Evolutionary conservation across 371 early-diverging fungal genomes (phyloP).

Genomic region (Saksenaea oblongispora): DNA sequence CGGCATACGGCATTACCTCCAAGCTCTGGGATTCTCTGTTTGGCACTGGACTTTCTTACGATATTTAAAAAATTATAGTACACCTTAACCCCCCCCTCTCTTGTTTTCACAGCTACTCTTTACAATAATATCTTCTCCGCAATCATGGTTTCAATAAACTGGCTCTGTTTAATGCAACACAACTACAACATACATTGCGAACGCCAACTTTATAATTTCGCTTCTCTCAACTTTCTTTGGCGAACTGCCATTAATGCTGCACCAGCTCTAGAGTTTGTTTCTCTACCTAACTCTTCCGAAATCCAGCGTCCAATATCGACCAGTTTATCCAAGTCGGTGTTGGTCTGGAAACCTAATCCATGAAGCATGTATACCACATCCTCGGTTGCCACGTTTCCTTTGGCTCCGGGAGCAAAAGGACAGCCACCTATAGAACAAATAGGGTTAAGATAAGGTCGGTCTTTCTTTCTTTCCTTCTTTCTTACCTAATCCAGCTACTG

Average conservation of each 20-base stretch:
- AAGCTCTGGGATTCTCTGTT: conserved; percentile 88
- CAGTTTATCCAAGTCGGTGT: conserved; percentile 74
- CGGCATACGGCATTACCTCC: conserved; percentile 90
- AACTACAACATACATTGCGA: background rate
- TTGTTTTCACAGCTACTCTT: background rate
- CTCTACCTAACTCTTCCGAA: conserved; percentile 69
- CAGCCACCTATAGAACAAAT: conserved; percentile 75
- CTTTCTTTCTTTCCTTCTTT: too few relatives aligned
- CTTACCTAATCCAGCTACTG: conserved; percentile 85
- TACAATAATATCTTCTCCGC: too few relatives aligned
- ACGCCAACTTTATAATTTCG: conserved; percentile 16
- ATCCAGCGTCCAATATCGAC: conserved; percentile 85
- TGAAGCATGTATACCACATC: conserved; percentile 94
- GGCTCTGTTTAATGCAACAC: background rate
- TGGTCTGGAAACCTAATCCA: conserved; percentile 83
- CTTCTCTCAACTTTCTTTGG: conserved; percentile 19
- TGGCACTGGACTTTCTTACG: conserved; percentile 55
- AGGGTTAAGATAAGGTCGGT: background rate
- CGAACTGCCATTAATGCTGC: conserved; percentile 41
- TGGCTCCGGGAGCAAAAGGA: conserved; percentile 95
- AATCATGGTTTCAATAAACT: too few relatives aligned
- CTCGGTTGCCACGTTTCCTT: conserved; percentile 96
- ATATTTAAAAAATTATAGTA: background rate
- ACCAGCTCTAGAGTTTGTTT: conserved; percentile 53
- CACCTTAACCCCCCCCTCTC: background rate